These are phyloP conservation scores for Neoscytalidium dimidiatum DNA, from an alignment of 2,329 filamentous ascomycete genomes.

Conservation along the genomic window DNA sequence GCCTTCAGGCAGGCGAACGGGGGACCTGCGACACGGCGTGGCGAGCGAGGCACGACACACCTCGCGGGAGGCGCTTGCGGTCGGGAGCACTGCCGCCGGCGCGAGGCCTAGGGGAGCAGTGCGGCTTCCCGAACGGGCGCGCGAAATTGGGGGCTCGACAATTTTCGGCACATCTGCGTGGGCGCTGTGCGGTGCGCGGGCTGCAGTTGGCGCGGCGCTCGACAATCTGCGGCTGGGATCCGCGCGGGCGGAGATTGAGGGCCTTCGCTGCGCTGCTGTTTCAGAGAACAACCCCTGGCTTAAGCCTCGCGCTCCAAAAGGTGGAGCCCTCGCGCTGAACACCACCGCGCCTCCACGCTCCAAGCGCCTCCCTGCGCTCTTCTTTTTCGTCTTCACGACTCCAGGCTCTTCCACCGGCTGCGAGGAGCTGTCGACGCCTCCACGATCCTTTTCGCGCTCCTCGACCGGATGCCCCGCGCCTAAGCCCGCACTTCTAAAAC, in stretches of 20 bases:
- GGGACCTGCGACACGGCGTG: background rate
- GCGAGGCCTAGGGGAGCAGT: background rate
- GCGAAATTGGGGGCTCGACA: slow-evolving; percentile 3
- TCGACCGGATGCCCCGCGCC: slow-evolving; percentile 2
- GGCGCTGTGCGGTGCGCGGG: background rate
- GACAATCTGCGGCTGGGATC: slow-evolving; percentile 1
- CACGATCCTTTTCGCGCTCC: slow-evolving; percentile 12
- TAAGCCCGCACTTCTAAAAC: background rate
- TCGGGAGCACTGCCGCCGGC: background rate
- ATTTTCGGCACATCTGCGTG: slow-evolving; percentile 1
- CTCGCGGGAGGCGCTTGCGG: background rate
- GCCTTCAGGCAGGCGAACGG: slow-evolving; percentile 1
- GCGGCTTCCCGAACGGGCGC: background rate
- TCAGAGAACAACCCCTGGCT: slow-evolving; percentile 6
- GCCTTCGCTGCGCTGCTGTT: background rate
- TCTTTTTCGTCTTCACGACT: background rate
- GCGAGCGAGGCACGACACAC: background rate
- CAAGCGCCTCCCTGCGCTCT: background rate
- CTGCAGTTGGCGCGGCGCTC: slow-evolving; percentile 1
- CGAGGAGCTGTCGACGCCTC: background rate
- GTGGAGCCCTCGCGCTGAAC: slow-evolving; percentile 4
- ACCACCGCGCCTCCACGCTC: background rate
- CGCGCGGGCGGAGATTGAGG: slow-evolving; percentile 10
- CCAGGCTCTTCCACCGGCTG: slow-evolving; percentile 13
- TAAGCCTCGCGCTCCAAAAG: slow-evolving; percentile 4